Evolutionary conservation across 768 basidiomycete species (phyloP), one percentile per base, ranked within the genome.

Genomic region (Tylopilus vinaceipallidus): DNA sequence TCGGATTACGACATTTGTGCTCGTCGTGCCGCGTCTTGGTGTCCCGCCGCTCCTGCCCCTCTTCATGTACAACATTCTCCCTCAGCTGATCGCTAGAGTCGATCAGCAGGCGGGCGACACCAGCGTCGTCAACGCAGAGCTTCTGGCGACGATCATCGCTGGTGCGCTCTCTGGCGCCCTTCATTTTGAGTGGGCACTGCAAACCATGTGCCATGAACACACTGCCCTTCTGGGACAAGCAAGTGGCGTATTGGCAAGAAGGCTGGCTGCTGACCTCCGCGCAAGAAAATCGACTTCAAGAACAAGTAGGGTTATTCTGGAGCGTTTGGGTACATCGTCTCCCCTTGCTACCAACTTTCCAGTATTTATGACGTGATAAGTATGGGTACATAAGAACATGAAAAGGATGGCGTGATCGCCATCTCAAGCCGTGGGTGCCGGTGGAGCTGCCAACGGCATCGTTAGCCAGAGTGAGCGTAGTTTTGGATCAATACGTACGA

Each of bases 271-370:
- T n/a, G 81, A 86, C 62, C 68, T 91, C 38, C 78, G 79, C 14
- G 65, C 70, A 35, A 76, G 75, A 49, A 80, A 75, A 53, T 55
- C 62, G 9, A 80, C 78, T 55, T 70, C 68, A 2, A 68, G 68
- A 38, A 79, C 79, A n/a, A 78, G 79, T 46, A 71, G 62, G 33
- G 58, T 74, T 16, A 73, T 91, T 42, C 65, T 81, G 29, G 82
- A 88, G 57, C 75, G 82, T 38, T 65, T 91, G 38, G 71, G 77
- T 20, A 74, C 83, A 16, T 81, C 81, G 8, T 78, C 80, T 47
- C 73, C 81, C 0, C 88, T 91, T 62, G 77, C 83, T 11, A 75
- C 84, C 27, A 90, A 83, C 59, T 91, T 91, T 67, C 87, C 88
- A 4, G 77, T 78, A 19, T 88, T 89, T 34, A 59, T 65, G 58